Conservation (phyloP, 2,329 filamentous ascomycete genomes). For the Metarhizium brunneum region DNA sequence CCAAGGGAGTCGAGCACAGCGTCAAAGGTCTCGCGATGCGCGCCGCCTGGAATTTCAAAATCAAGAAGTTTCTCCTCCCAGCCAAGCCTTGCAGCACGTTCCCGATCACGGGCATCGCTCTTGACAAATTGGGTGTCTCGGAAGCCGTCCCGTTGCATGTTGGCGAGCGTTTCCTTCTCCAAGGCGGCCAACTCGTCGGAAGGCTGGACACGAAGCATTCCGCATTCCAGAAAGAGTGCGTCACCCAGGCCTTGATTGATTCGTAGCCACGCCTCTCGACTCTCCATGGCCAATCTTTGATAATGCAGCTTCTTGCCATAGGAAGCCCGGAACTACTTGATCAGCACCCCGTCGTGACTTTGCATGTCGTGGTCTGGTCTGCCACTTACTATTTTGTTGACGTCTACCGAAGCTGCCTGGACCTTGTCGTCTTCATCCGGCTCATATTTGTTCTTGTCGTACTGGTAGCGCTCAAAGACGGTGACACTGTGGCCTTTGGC, state of each 20-base stretch:
- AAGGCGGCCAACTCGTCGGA: conserved; percentile 10
- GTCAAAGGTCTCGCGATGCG: conserved; percentile 8
- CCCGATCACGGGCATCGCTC: conserved; percentile 9
- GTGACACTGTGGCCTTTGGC: conserved; percentile 8
- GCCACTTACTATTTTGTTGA: conserved; percentile 15
- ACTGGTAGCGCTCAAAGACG: conserved; percentile 14
- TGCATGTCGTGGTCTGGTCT: too few relatives aligned
- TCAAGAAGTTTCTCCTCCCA: conserved; percentile 15
- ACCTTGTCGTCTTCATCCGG: conserved; percentile 8
- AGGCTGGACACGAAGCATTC: conserved; percentile 19
- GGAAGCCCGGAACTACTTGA: conserved; percentile 14
- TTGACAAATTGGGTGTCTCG: conserved; percentile 15
- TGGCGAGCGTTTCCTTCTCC: conserved; percentile 15
- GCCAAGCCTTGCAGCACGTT: conserved; percentile 10
- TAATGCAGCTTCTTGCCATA: conserved; percentile 16
- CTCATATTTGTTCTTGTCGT: conserved; percentile 13
- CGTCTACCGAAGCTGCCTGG: conserved; percentile 16
- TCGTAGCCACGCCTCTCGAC: conserved; percentile 13
- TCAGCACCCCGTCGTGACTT: neutral
- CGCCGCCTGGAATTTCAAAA: conserved; percentile 12
- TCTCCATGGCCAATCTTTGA: conserved; percentile 15
- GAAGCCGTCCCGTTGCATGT: conserved; percentile 15
- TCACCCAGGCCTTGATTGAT: conserved; percentile 9
- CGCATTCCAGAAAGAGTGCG: conserved; percentile 11
- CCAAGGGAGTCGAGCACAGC: conserved; percentile 15